Conservation (phyloP, 2,329 filamentous ascomycete species). For the Colletotrichum higginsianum region DNA sequence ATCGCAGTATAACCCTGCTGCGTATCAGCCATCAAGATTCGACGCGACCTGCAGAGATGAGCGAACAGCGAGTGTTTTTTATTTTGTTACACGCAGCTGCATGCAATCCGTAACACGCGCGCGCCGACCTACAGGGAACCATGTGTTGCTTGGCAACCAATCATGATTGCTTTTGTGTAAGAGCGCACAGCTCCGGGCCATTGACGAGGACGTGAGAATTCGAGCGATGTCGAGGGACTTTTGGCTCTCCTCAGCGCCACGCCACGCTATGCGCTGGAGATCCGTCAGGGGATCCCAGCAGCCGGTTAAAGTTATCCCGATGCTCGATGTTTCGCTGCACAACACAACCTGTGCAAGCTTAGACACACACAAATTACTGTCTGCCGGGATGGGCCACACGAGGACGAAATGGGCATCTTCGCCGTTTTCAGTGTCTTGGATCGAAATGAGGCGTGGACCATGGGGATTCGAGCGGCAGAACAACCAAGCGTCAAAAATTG, state of each 20-base stretch:
- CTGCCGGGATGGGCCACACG: neutral
- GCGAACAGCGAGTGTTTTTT: constrained; percentile 9
- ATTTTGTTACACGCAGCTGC: constrained; percentile 30
- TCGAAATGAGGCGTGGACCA: constrained; percentile 16
- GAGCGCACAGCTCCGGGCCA: neutral
- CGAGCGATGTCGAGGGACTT: constrained; percentile 1
- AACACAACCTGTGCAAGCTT: constrained; percentile 8
- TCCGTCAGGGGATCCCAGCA: constrained; percentile 30
- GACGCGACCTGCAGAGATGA: constrained; percentile 31
- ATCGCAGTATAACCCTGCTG: constrained; percentile 2
- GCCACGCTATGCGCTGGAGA: constrained; percentile 22
- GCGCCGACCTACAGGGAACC: constrained; percentile 25
- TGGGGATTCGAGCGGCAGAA: constrained; percentile 2
- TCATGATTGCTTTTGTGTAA: neutral
- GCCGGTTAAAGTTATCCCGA: constrained; percentile 14
- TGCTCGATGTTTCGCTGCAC: constrained; percentile 2
- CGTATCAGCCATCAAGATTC: neutral
- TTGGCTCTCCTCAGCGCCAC: constrained; percentile 20
- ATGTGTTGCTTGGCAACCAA: constrained; percentile 10
- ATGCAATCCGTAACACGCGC: constrained; percentile 14
- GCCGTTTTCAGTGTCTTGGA: constrained; percentile 25
- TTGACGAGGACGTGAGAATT: neutral
- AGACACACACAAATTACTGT: neutral
- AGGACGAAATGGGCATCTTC: constrained; percentile 20
- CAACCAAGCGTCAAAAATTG: neutral